Base-by-base conservation (phyloP, 805 yeast species). In the Barnettozyma botsteinii region DNA sequence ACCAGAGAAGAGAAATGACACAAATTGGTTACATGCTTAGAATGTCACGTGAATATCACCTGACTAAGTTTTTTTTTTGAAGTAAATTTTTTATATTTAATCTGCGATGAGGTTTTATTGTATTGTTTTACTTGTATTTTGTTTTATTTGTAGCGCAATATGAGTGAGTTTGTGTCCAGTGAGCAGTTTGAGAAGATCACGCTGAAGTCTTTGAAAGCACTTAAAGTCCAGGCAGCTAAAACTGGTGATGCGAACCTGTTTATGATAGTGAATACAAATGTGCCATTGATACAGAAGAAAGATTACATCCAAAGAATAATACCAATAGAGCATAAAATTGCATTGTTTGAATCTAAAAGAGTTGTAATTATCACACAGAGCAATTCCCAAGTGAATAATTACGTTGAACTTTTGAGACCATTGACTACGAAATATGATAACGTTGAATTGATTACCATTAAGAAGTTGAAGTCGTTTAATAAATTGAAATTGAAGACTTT, bases 281-380 rank as follows among this genome's bases (percentile, higher is more conserved):
- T 61, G 30, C 72, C 74, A 20, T 64, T 75, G 32, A 55, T 72
- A 4, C 54, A 61, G 21, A 52, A 62, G 20, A 69, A 66, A 34
- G 82, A 77, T 45, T 62, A 66, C 46, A 64, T 73, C 1, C 82
- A 85, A 4, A 61, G 85, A 31, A 71, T 81, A 35, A 65, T 80
- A 31, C 84, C 86, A 4, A 47, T 83, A 11, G 23, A 29, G 4
- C 37, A 40, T 28, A 36, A 23, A 7, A 32, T 14, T n/a, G 26
- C 24, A 7, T 17, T 23, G 3, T 40, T 40, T 24, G 43, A 40
- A 24, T 24, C 30, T 3, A 33, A 42, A 24, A 28, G 46, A 18
- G 70, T 83, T 5, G 55, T 84, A 4, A 64, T 86, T 15, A 69
- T 86, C 12, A 81, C 91, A 8, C 84, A 81, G 47, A 93, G 85